Conservation (phyloP, 169 alveolate species). For the Eimeria maxima region DNA sequence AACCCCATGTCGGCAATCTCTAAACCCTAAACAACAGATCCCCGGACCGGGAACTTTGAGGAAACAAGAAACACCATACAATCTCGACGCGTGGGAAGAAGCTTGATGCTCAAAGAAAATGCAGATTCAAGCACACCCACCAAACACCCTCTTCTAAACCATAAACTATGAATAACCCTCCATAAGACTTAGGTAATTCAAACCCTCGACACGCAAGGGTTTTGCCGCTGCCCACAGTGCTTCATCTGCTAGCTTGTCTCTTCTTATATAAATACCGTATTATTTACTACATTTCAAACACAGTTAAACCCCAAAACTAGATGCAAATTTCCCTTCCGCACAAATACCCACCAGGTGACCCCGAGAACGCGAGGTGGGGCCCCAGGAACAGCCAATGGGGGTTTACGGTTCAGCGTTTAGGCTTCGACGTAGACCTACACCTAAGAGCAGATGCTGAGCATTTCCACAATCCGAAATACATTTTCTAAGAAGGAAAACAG, state of each 20-base stretch:
- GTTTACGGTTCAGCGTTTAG: constrained; percentile 20
- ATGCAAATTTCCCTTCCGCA: too few species aligned
- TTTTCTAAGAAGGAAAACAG: too few species aligned
- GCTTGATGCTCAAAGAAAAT: background rate
- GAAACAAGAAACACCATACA: background rate
- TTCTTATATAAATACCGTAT: too few species aligned
- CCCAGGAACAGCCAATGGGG: background rate
- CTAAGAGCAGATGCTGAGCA: too few species aligned
- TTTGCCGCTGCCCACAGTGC: too few species aligned
- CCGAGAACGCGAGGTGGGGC: too few species aligned
- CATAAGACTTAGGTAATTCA: too few species aligned
- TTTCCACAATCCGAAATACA: too few species aligned
- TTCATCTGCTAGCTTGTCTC: too few species aligned
- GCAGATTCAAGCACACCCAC: background rate
- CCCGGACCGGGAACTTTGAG: background rate
- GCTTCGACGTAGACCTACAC: background rate
- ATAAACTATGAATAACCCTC: background rate
- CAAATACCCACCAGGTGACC: too few species aligned
- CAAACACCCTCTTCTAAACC: background rate
- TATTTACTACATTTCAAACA: too few species aligned
- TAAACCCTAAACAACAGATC: constrained; percentile 5
- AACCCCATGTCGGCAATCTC: background rate
- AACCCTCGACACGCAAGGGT: background rate
- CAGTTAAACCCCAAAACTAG: too few species aligned
- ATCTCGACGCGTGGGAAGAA: background rate